A percentile compares a stretch with the other conserved stretches of the same genome.
These are phyloP conservation scores for Arthroderma uncinatum DNA, from an alignment of 2,329 filamentous ascomycete genomes.

Conservation along the genomic window DNA sequence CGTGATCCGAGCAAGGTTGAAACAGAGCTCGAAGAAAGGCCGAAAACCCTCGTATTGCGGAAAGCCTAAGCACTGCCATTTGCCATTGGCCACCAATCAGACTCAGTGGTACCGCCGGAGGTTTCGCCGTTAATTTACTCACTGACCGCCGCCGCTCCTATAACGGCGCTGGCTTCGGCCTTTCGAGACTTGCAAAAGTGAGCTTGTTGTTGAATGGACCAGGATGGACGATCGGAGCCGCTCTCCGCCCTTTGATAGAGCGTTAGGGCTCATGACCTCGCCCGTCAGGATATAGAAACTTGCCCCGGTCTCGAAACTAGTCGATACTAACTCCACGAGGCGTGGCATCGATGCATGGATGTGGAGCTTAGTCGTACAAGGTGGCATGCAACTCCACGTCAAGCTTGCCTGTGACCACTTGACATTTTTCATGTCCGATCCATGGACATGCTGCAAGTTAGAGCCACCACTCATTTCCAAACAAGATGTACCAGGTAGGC, in stretches of 20 bases:
- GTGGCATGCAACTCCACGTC: constrained; percentile 5
- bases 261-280: neutral
- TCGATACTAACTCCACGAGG: neutral
- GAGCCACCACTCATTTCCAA: too few species aligned
- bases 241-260: neutral
- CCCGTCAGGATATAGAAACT: neutral
- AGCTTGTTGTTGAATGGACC: neutral
- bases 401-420: constrained; percentile 6
- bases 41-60: constrained; percentile 2
- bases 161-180: neutral
- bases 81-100: neutral
- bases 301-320: neutral
- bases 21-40: neutral
- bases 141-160: neutral
- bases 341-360: neutral
- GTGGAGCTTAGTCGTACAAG: constrained; percentile 4
- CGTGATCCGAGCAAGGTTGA: constrained; percentile 3
- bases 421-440: constrained; percentile 4
- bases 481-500: too few species aligned
- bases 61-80: neutral
- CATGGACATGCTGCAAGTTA: neutral
- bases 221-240: neutral
- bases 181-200: neutral
- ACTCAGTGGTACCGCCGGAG: neutral
- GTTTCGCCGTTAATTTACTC: neutral